Evolutionary conservation across 2,329 filamentous ascomycete genomes (phyloP), one percentile per base, ranked within the genome.

Genomic region (Tolypocladium cylindrosporum): DNA sequence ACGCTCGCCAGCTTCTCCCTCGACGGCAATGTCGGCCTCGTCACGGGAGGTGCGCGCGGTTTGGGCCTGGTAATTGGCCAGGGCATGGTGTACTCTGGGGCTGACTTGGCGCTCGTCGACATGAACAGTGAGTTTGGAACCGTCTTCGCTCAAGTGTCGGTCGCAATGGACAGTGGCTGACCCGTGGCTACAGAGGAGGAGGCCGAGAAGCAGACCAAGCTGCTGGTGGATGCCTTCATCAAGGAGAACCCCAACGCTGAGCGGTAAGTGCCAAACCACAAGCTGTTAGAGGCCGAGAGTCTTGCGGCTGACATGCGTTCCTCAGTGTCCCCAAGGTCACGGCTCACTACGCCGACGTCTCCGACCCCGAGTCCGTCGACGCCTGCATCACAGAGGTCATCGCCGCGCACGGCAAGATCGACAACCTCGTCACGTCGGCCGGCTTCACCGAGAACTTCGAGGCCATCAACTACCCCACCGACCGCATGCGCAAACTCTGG

Each of bases 391-490:
- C 79, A 42, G 87, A 91, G 60, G 82, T 74, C 40, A 61, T 74
- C 42, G 61, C 67, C 54, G 64, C 67, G 36, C 92, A 96, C 71
- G 87, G 87, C 73, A 88, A 89, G 72, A 91, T 97, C 65, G 91
- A 96, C 75, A 87, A 90, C 74, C 82, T 97, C 34, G 92, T 97
- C 66, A 97, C 93, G 34, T 95, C 91, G n/a, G 93, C 93, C 55
- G 93, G 93, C 52, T 96, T 97, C 77, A 94, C 90, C 16, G 93
- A 97, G 78, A 97, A 97, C 78, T 95, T 91, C 69, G 88, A 95
- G 67, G 93, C 93, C 53, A 88, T 92, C 67, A 86, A 87, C 64
- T 97, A 97, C 75, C 92, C 92, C 1, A 85, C 92, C 65, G 91
- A 96, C 65, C 88, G 92, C 63, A 87, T 97, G 74, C 86, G 92